These are phyloP conservation scores for Sporobolomyces phaffii DNA, from an alignment of 768 basidiomycete genomes.

Conservation along the genomic window DNA sequence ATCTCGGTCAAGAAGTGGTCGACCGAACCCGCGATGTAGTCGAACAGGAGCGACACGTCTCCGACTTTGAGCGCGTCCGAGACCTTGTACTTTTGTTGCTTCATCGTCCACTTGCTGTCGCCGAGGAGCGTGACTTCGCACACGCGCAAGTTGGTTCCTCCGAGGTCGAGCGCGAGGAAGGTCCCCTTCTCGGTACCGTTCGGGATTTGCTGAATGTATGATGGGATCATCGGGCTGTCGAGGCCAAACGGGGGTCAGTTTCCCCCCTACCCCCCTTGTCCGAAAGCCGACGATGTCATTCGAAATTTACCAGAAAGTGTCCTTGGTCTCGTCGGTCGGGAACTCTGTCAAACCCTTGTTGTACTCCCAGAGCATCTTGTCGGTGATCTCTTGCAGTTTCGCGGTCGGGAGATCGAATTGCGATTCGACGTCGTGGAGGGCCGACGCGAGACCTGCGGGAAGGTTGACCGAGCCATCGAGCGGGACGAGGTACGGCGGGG, in stretches of 20 bases:
- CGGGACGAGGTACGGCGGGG: slow-evolving; percentile 33
- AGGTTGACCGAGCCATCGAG: not conserved
- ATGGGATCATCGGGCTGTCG: slow-evolving; percentile 58
- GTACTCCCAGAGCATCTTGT: slow-evolving; percentile 75
- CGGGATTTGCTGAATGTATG: slow-evolving; percentile 91
- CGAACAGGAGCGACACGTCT: slow-evolving; percentile 78
- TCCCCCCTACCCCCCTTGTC: too few species aligned
- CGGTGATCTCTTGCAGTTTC: slow-evolving; percentile 62
- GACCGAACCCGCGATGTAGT: slow-evolving; percentile 95
- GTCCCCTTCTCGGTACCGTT: slow-evolving; percentile 90
- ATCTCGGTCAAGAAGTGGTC: slow-evolving; percentile 81
- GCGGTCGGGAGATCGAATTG: slow-evolving; percentile 66
- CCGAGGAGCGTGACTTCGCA: slow-evolving; percentile 75
- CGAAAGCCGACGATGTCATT: too few species aligned
- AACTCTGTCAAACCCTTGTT: slow-evolving; percentile 65
- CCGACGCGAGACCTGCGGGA: not conserved
- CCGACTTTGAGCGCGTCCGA: slow-evolving; percentile 90
- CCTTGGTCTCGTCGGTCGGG: slow-evolving; percentile 51
- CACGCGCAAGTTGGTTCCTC: slow-evolving; percentile 91
- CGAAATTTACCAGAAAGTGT: slow-evolving; percentile 57
- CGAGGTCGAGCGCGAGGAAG: slow-evolving; percentile 91
- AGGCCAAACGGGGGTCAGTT: not conserved
- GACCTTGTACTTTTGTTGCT: slow-evolving; percentile 94
- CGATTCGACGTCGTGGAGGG: slow-evolving; percentile 48
- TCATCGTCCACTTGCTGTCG: slow-evolving; percentile 76